Evolutionary conservation across 192 early-diverging fungal genomes (phyloP), one percentile per base, ranked within the genome.

Genomic region (Backusella luteola): DNA sequence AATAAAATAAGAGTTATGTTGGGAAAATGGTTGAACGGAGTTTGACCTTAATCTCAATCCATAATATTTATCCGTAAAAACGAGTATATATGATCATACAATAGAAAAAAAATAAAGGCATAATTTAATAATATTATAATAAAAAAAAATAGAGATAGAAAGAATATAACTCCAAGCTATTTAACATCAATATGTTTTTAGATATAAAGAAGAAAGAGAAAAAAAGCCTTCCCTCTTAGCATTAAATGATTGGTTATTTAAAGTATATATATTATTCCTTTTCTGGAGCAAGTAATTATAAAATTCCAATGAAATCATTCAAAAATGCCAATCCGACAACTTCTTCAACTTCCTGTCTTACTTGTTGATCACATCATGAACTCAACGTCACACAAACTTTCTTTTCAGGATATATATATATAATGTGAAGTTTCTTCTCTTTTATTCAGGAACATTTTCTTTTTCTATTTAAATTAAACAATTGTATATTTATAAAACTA

Each of bases 221-320:
- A 59, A 59, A 59, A 26, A 9, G 38, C 38, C 38, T 39, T 11
- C 9, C 2, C 11, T 11, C 53, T 53, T 26, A 23, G 9, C 17
- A 23, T 12, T 26, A 23, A 23, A 59, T 59, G 53, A 59, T 59
- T 59, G 53, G 53, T 59, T 59, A 59, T 26, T 26, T 59, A 59
- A 11, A 59, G 53, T 23, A 23, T 59, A 1, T 59, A 23, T 12
- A 59, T 59, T 59, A 59, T 59, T 23, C 53, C 53, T 59, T 59
- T 59, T 59, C 53, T 59, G 23, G 53, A 23, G n/a, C n/a, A 59
- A 59, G 53, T 59, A 59, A 59, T 59, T 59, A 59, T 59, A 23
- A 59, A 59, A 59, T 9, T 1, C 53, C 53, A 59, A 59, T 59
- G 21, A 59, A 56, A 59, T 59, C 8, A 59, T 59, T 23, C 23